Base-by-base conservation (phyloP, 805 yeast species). In the Kluyveromyces wickerhamii region DNA sequence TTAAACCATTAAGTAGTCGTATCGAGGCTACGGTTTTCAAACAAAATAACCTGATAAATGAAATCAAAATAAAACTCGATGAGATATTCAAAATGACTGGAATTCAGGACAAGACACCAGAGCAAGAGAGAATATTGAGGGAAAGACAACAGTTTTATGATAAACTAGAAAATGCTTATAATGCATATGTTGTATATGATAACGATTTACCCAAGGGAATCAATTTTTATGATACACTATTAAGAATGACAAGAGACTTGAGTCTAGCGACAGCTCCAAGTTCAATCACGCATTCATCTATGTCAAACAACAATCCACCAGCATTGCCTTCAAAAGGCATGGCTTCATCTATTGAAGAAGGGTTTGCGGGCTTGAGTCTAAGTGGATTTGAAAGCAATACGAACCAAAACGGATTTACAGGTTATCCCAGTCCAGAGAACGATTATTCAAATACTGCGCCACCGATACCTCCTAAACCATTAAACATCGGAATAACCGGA, bases 21-120 rank as follows among this genome's bases (percentile, higher is more conserved):
- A 61, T 89, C 17, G 82, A 77, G 23, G 71, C 75, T 1, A 72
- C 88, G 8, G 67, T 80, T n/a, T 69, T 67, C 25, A 74, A 75
- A 34, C 95, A 88, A 54, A 66, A 68, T 16, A 57, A 60, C 3
- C 54, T 77, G 6, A 59, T 73, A 35, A 69, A 72, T 51, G 59
- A 66, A 42, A 45, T 63, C 35, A 58, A 74, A 65, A 43, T 60
- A 34, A 51, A 60, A 28, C 42, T 79, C 57, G 80, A 71, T 48
- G 56, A 63, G 37, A 62, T 66, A 21, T 63, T 60, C 38, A 65
- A 57, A 50, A 64, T 63, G 48, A 70, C 71, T 43, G 53, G 63
- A 38, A 38, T 72, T 52, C 46, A 71, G 55, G 52, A 64, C 47
- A 49, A 62, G 49, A 59, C 69, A 35, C 36, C 51, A n/a, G 49